Evolutionary conservation across 768 basidiomycete species (phyloP), one percentile per base, ranked within the genome.

Genomic region (Clitopilus hobsonii): DNA sequence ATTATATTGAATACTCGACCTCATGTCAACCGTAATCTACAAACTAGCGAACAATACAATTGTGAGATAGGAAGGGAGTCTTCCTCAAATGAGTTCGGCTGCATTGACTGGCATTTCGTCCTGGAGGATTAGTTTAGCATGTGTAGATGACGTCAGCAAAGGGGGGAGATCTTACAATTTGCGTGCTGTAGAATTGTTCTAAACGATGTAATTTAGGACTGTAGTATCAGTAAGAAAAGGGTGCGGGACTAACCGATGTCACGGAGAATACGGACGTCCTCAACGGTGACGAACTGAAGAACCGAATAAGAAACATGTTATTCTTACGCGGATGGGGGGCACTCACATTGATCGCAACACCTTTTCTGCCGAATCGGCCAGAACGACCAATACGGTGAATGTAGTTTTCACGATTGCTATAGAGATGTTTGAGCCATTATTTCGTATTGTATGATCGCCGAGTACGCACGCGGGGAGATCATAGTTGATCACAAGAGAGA

Each of bases 81-180:
- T 36, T 22, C 13, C 50, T 80, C 81, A 97, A 65, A 98, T 96
- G 57, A 97, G 85, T 71, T 98, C 95, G 47, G 95, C 95, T 56
- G 96, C 95, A 70, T 98, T 97, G 57, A 97, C 90, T 5, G 92
- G 95, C 95, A 98, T 98, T 80, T 98, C 96, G 65, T 97, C 94
- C 89, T 97, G 56, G 52, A 62, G 60, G 56, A 52, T 20, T 54
- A 50, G 58, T 55, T 26, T 18, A 50, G 48, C 25, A 49, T 48
- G 49, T 26, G n/a, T 54, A 53, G 56, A 55, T 45, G 41, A 45
- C 41, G 41, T 36, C 52, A 53, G 47, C n/a, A 50, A 60, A 38
- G 49, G 36, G 45, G 49, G 45, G 26, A 36, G 48, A 53, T 65
- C 82, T 70, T 70, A 92, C 91, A 65, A 94, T 93, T 67, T 94